Percentiles rank a stretch among this genome's conserved stretches.
Conservation (phyloP, 2,329 filamentous ascomycete genomes). For the Bipolaris bicolor region DNA sequence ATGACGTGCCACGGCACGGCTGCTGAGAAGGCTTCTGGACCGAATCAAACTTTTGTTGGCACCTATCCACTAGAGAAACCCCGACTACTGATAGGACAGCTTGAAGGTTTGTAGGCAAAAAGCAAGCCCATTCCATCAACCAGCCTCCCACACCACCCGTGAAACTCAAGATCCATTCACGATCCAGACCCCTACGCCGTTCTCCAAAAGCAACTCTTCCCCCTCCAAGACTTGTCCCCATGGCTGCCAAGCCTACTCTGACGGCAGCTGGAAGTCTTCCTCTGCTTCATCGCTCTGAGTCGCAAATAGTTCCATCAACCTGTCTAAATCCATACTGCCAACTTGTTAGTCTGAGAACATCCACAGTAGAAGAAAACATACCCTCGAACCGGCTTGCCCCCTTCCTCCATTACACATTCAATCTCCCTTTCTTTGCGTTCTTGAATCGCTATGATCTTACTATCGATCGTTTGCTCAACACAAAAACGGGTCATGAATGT, state of each 20-base stretch:
- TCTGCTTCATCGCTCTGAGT: slow-evolving; percentile 30
- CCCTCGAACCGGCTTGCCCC: slow-evolving; percentile 38
- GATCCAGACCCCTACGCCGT: too few species aligned
- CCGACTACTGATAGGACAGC: neutral
- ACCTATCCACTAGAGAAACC: neutral
- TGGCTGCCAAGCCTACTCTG: neutral
- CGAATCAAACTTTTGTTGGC: neutral
- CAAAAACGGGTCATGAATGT: slow-evolving; percentile 66
- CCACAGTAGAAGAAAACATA: slow-evolving; percentile 5
- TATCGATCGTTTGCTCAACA: slow-evolving; percentile 64
- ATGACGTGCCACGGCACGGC: neutral
- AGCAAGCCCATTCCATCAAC: neutral
- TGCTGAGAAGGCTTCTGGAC: neutral
- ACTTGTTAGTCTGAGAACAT: neutral
- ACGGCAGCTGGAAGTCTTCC: slow-evolving; percentile 34
- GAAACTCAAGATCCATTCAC: neutral
- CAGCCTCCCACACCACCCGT: neutral
- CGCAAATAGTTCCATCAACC: slow-evolving; percentile 57
- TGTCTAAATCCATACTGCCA: slow-evolving; percentile 38
- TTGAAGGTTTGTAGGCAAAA: neutral
- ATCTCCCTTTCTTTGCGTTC: slow-evolving; percentile 58
- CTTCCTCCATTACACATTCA: slow-evolving; percentile 52
- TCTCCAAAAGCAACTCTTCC: too few species aligned
- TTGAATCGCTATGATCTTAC: slow-evolving; percentile 63
- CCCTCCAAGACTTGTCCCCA: too few species aligned